Evolutionary conservation across 345 rosid species (phyloP), one percentile per base, ranked within the genome.

Genomic region (Salix viminalis): DNA sequence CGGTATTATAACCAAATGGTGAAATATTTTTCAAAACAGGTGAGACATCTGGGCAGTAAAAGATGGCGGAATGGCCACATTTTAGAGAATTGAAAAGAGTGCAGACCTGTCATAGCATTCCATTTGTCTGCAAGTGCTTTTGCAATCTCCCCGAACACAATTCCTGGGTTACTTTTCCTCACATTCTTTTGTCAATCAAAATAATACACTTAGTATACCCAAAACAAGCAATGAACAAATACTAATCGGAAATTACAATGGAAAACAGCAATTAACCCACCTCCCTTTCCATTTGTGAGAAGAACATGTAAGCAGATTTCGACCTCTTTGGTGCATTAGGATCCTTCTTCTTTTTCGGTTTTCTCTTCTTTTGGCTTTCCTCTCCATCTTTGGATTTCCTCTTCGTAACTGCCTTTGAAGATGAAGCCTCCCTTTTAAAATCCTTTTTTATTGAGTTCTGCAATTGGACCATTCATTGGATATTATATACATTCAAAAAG

Each of bases 271-370:
- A 24, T n/a, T 39, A 28, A 77, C 90, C 72, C 68, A 96, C 98
- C 88, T 93, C 98, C 80, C 98, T 90, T 82, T 95, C 97, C 83
- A 74, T 84, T 76, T 88, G 91, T n/a, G 92, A 86, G 84, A 88
- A 95, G 87, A 75, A 87, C 83, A 90, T 84, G 87, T 83, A 95
- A 76, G 92, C 91, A 78, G 94, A 79, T 89, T 86, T 73, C 1
- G 99, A 94, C 79, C 88, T 84, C 83, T 94, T 94, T 37, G 99
- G 97, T 58, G 98, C 98, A 79, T 94, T 96, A 8, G 99, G 98
- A 87, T 96, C 99, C 83, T 96, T 96, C 84, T 91, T 91, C 91
- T 86, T 92, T 77, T 93, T 93, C 80, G 68, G 91, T 67, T 89
- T 93, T 76, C 80, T 96, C 91, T 87, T 93, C 86, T 89, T 96